These are phyloP conservation scores for Blastobotrys ciferrii DNA, from an alignment of 1,139 yeast species.

Conservation along the genomic window DNA sequence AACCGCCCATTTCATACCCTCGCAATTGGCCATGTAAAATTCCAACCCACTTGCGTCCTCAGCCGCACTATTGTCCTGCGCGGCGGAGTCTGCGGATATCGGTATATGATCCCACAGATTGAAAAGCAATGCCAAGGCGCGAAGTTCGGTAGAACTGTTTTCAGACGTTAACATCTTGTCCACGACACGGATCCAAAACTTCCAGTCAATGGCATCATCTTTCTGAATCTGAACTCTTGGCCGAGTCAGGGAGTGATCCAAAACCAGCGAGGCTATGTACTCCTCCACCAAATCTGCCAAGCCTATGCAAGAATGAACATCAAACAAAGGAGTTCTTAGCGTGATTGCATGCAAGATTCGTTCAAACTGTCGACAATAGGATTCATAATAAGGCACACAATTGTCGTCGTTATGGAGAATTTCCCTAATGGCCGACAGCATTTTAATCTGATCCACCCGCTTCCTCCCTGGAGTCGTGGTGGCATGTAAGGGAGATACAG, in stretches of 20 bases:
- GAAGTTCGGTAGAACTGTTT: conserved; percentile 60
- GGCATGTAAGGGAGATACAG: conserved; percentile 27
- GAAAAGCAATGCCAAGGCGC: conserved; percentile 64
- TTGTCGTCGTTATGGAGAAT: conserved; percentile 36
- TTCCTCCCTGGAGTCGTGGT: conserved; percentile 3
- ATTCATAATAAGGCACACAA: conserved; percentile 33
- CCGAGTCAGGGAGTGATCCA: conserved; percentile 26
- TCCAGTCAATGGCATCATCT: conserved; percentile 55
- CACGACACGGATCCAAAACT: conserved; percentile 67
- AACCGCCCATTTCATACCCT: conserved; percentile 46
- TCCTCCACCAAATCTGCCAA: conserved; percentile 49
- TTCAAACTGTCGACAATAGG: conserved; percentile 38
- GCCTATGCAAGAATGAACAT: conserved; percentile 46
- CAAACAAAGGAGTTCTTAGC: conserved; percentile 36
- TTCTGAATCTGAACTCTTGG: conserved; percentile 29
- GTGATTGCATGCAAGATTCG: conserved; percentile 40
- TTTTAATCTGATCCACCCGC: conserved; percentile 37
- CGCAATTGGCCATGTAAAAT: conserved; percentile 30
- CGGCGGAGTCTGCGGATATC: conserved; percentile 11
- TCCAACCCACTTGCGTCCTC: conserved; percentile 40
- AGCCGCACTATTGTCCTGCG: conserved; percentile 1
- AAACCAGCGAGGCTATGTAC: conserved; percentile 34
- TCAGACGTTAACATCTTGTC: conserved; percentile 60
- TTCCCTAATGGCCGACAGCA: conserved; percentile 37
- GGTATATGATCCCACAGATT: conserved; percentile 79